These are phyloP conservation scores for Sarocladium kiliense DNA, from an alignment of 2,329 filamentous ascomycete genomes.

Conservation along the genomic window DNA sequence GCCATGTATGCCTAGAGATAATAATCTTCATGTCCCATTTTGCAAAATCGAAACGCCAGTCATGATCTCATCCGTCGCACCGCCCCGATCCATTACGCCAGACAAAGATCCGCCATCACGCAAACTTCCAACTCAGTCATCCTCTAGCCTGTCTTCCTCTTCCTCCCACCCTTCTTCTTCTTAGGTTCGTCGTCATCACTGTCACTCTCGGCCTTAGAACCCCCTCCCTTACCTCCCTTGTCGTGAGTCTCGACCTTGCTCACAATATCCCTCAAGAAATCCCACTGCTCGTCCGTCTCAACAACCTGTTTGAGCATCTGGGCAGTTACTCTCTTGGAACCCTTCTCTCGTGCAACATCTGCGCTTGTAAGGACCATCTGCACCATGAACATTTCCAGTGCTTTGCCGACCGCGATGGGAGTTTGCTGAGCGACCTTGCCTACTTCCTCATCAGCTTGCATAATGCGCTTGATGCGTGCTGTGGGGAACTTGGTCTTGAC, in stretches of 20 bases:
- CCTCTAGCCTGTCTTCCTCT: conserved; percentile 38
- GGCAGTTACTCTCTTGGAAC: conserved; percentile 84
- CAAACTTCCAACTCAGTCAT: not conserved
- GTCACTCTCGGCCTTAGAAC: conserved; percentile 41
- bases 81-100: not conserved
- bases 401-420: conserved; percentile 91
- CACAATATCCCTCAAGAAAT: conserved; percentile 89
- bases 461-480: conserved; percentile 95
- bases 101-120: not conserved
- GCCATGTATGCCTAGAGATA: not conserved
- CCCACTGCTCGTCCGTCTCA: conserved; percentile 83
- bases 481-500: conserved; percentile 85
- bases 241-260: conserved; percentile 67
- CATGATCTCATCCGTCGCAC: conserved; percentile 1
- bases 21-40: not conserved
- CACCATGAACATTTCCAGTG: conserved; percentile 97
- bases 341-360: conserved; percentile 73
- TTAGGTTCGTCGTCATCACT: conserved; percentile 50
- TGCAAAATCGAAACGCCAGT: conserved; percentile 7
- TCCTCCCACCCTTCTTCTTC: conserved; percentile 41
- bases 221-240: conserved; percentile 25
- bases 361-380: conserved; percentile 85
- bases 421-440: conserved; percentile 98
- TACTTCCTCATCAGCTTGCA: conserved; percentile 98
- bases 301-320: conserved; percentile 90